These are phyloP conservation scores for Penicillium bialowiezense DNA, from an alignment of 495 filamentous ascomycete genomes.

Conservation along the genomic window DNA sequence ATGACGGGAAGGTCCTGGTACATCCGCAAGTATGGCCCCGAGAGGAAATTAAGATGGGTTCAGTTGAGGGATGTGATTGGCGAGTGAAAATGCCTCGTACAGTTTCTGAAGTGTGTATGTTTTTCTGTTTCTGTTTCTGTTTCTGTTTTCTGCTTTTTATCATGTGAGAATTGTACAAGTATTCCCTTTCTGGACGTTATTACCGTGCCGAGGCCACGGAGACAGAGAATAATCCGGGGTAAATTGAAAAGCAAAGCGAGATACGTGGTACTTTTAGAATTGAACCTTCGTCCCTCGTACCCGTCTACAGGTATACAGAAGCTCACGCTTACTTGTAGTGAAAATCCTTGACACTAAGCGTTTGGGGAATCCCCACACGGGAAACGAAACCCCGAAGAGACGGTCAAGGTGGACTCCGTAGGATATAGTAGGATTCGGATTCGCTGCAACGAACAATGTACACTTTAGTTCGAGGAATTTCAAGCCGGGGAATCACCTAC, in stretches of 20 bases:
- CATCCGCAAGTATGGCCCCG: too few relatives aligned
- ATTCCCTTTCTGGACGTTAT: too few relatives aligned
- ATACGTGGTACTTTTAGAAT: too few relatives aligned
- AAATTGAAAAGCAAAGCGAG: background rate
- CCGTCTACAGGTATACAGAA: too few relatives aligned
- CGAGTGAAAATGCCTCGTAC: constrained; percentile 32
- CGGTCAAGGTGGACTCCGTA: too few relatives aligned
- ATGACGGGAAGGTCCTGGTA: background rate
- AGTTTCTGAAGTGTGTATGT: background rate
- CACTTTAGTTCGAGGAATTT: too few relatives aligned
- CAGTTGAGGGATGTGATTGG: constrained; percentile 13
- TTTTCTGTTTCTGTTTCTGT: background rate
- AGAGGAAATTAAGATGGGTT: constrained; percentile 4
- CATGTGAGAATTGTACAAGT: background rate
- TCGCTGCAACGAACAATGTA: too few relatives aligned
- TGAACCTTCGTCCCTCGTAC: too few relatives aligned
- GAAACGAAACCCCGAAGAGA: background rate
- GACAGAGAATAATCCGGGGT: constrained; percentile 2
- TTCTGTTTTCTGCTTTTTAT: background rate
- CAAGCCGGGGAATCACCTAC: background rate
- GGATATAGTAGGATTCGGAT: too few relatives aligned
- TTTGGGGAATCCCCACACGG: background rate
- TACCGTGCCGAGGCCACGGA: constrained; percentile 7
- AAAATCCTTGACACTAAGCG: background rate
- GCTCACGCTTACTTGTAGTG: constrained; percentile 1